phyloP scores from a whole-genome alignment of 768 basidiomycete species.

The Termitomyces sp. region DNA sequence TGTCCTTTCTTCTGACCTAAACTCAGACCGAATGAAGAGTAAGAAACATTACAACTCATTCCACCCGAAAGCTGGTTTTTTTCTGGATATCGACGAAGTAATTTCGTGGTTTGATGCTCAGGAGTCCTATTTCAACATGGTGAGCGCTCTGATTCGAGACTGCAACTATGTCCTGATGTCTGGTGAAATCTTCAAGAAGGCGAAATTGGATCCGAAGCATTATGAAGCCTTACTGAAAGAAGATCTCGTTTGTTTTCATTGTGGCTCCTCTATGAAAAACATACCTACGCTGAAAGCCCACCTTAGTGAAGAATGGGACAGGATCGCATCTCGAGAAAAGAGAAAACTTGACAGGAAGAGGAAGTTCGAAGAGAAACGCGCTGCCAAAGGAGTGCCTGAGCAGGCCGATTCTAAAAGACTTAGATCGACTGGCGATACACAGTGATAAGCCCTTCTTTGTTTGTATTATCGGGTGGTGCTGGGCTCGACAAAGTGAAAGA shows the following conservation, averaged over 20 bases:
- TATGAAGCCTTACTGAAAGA: slow-evolving; percentile 69
- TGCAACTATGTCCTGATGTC: neutral
- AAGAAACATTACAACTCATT: slow-evolving; percentile 95
- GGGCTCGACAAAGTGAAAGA: neutral
- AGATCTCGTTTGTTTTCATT: slow-evolving; percentile 64
- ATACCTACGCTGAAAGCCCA: slow-evolving; percentile 75
- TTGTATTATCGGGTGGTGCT: neutral
- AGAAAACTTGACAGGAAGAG: slow-evolving; percentile 34
- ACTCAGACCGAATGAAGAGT: slow-evolving; percentile 63
- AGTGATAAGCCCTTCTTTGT: neutral
- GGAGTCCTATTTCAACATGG: slow-evolving; percentile 44
- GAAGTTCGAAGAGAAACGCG: slow-evolving; percentile 26
- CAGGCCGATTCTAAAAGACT: slow-evolving; percentile 9
- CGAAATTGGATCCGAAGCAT: slow-evolving; percentile 38
- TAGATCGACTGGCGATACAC: neutral
- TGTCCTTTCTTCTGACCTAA: slow-evolving; percentile 75
- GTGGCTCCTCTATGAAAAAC: slow-evolving; percentile 55
- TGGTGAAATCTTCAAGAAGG: slow-evolving; percentile 35
- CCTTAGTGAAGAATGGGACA: slow-evolving; percentile 68
- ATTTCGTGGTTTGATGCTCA: slow-evolving; percentile 74
- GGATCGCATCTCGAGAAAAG: slow-evolving; percentile 35
- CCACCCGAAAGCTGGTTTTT: slow-evolving; percentile 79
- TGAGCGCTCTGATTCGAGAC: slow-evolving; percentile 24
- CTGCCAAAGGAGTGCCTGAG: neutral
- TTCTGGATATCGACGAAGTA: slow-evolving; percentile 73